Percentiles rank a stretch among this genome's conserved stretches.
phyloP scores from a whole-genome alignment of 495 filamentous ascomycete genomes.

The Trichocladium antarcticum region DNA sequence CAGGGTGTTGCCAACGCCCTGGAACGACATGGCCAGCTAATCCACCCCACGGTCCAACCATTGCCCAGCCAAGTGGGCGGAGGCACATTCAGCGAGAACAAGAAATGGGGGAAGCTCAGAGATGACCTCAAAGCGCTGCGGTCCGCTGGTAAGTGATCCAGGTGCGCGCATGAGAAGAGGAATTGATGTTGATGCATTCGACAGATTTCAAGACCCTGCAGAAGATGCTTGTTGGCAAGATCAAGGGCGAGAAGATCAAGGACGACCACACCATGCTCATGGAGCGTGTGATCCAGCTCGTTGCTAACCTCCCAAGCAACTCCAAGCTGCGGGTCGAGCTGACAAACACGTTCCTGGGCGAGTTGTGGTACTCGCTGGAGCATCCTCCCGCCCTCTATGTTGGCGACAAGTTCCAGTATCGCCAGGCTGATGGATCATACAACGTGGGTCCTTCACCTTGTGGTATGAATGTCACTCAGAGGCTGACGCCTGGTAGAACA shows the following conservation, averaged over 20 bases:
- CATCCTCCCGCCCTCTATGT: conserved; percentile 48
- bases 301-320: conserved; percentile 49
- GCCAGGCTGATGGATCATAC: conserved; percentile 63
- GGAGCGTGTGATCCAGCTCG: conserved; percentile 69
- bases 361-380: conserved; percentile 55
- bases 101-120: conserved; percentile 43
- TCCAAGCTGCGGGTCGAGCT: conserved; percentile 54
- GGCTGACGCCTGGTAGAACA: conserved; percentile 25
- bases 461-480: background rate
- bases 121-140: conserved; percentile 51
- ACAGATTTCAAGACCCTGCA: conserved; percentile 35
- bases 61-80: conserved; percentile 55
- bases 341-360: conserved; percentile 57
- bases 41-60: conserved; percentile 53
- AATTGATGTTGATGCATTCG: background rate
- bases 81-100: conserved; percentile 37
- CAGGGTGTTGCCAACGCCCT: conserved; percentile 42
- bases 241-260: conserved; percentile 41
- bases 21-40: conserved; percentile 50
- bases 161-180: background rate
- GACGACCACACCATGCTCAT: conserved; percentile 75
- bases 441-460: conserved; percentile 22
- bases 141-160: conserved; percentile 23
- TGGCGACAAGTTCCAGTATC: conserved; percentile 54
- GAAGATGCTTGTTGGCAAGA: conserved; percentile 26